phyloP scores from a whole-genome alignment of 2,329 filamentous ascomycete species.

The Dryadomyces sulphureus region DNA sequence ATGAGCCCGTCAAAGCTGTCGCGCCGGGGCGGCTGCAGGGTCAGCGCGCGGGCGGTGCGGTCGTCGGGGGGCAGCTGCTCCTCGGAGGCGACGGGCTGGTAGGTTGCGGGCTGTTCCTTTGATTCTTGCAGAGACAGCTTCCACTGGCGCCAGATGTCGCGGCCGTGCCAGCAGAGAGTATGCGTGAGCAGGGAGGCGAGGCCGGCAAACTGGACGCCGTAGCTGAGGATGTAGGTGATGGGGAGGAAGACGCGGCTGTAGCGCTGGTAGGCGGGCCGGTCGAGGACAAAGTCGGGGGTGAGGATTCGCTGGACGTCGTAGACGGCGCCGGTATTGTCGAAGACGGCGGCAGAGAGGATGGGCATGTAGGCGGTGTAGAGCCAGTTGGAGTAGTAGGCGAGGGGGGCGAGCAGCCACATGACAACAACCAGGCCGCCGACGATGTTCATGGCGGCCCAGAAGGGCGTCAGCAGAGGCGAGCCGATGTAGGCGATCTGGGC shows the following conservation, averaged over 20 bases:
- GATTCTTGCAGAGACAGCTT: slow-evolving; percentile 52
- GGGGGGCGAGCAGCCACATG: slow-evolving; percentile 72
- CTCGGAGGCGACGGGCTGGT: slow-evolving; percentile 6
- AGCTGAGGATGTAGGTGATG: slow-evolving; percentile 77
- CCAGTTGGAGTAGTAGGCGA: slow-evolving; percentile 67
- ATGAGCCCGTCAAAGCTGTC: slow-evolving; percentile 38
- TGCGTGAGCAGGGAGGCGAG: slow-evolving; percentile 68
- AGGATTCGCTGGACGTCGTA: slow-evolving; percentile 75
- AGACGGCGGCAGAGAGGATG: slow-evolving; percentile 70
- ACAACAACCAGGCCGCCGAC: slow-evolving; percentile 65
- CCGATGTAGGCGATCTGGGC: slow-evolving; percentile 81
- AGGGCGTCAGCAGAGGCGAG: slow-evolving; percentile 68
- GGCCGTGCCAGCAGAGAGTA: slow-evolving; percentile 71
- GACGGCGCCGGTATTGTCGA: slow-evolving; percentile 66
- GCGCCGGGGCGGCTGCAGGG: slow-evolving; percentile 5
- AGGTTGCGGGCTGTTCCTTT: not conserved
- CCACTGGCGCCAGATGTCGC: slow-evolving; percentile 68
- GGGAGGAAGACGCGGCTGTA: slow-evolving; percentile 78
- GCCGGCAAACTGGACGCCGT: slow-evolving; percentile 74
- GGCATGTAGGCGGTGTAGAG: slow-evolving; percentile 77
- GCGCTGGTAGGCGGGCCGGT: slow-evolving; percentile 58
- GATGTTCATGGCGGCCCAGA: slow-evolving; percentile 78
- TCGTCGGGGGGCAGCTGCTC: slow-evolving; percentile 9
- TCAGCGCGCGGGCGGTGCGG: slow-evolving; percentile 2
- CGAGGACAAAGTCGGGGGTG: slow-evolving; percentile 63